A percentile compares a stretch with the other conserved stretches of the same genome.
Conservation (phyloP, 1,284 basidiomycete genomes). For the Malassezia japonica region DNA sequence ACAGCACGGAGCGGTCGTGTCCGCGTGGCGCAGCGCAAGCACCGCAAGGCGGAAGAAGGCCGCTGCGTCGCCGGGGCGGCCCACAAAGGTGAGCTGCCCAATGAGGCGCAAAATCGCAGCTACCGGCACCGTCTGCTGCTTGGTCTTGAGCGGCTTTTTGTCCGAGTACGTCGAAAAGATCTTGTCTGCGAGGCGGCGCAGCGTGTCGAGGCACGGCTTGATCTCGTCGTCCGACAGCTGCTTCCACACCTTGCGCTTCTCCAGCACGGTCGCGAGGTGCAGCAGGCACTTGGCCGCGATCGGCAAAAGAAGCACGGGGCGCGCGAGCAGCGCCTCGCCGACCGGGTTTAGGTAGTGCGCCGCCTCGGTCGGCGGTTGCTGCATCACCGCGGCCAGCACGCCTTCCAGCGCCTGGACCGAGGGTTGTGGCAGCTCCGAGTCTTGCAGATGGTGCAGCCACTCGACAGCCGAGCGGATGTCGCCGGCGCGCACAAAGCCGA, state of each 20-base stretch:
- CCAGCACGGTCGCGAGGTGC: not conserved
- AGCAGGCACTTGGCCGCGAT: not conserved
- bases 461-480: slow-evolving; percentile 26
- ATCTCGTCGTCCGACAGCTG: not conserved
- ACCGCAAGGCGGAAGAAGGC: slow-evolving; percentile 3
- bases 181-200: not conserved
- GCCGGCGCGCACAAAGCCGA: slow-evolving; percentile 25
- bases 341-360: not conserved
- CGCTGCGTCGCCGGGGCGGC: slow-evolving; percentile 3
- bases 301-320: not conserved
- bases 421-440: slow-evolving; percentile 8
- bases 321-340: not conserved
- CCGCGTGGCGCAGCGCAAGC: not conserved
- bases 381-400: slow-evolving; percentile 1
- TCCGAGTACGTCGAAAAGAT: not conserved
- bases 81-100: slow-evolving; percentile 3
- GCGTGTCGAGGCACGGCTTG: not conserved
- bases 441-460: slow-evolving; percentile 27
- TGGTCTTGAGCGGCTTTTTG: not conserved
- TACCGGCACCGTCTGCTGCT: slow-evolving; percentile 48
- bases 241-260: slow-evolving; percentile 3
- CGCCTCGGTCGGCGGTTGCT: not conserved
- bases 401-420: slow-evolving; percentile 1
- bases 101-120: slow-evolving; percentile 43
- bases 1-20: not conserved